Base-by-base conservation (phyloP, 495 filamentous ascomycete species). In the Tuber calosporum region DNA sequence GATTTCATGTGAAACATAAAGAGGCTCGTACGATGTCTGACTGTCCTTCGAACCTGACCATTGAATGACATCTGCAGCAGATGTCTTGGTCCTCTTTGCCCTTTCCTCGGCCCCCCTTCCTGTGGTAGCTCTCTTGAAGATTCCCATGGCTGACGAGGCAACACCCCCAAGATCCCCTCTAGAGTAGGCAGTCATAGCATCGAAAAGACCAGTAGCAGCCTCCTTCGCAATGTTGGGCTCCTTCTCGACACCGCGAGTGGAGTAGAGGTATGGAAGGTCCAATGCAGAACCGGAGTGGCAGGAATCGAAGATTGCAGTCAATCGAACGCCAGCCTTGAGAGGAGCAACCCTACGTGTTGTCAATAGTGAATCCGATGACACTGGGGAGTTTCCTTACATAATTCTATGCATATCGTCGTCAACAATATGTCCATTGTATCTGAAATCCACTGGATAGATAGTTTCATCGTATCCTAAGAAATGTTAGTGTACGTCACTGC, bases 251-350 rank as follows among this genome's bases (percentile, higher is more conserved):
- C 95, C 95, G 79, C 91, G 88, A 43, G 80, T 81, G 75, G 91
- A 94, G 87, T 99, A 99, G 83, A 99, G 91, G 85, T 97, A 99
- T 42, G 95, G 95, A 39, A 99, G 87, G 81, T 99, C 95, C 79
- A 99, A 87, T 9, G 94, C 95, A 11, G 95, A 96, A 76, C 95
- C 95, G 4, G 94, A 97, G 83, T 99, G 95, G 85, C 95, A 99
- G n/a, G 94, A 97, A 84, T 99, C 95, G 85, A 99, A 99, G 82
- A 99, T 98, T 66, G 95, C 95, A 1, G 95, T 99, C 69, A 99
- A 85, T 43, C 95, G 90, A 36, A 97, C 94, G 73, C 95, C 95
- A 17, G 91, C 86, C 76, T 87, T 87, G 20, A 99, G 85, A 13
- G 92, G 89, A 66, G 84, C 85, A 68, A 99, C 95, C 80, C 80